phyloP scores from a whole-genome alignment of 768 basidiomycete species.

The Lactarius vividus region DNA sequence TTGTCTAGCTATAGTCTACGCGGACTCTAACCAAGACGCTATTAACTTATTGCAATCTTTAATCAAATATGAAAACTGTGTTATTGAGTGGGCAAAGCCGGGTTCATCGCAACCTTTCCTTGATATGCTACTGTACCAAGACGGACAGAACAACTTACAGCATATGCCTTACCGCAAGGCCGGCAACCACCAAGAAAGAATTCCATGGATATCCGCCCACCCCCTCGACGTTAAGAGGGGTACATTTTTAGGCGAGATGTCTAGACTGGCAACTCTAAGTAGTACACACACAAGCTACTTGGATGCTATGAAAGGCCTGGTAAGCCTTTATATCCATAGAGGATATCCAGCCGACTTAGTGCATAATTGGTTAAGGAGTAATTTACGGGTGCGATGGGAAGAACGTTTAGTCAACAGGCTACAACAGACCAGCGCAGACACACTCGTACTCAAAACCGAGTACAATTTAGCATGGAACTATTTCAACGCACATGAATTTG shows the following conservation, averaged over 20 bases:
- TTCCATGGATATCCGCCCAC: background rate
- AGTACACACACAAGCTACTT: background rate
- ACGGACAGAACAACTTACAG: background rate
- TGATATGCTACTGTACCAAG: background rate
- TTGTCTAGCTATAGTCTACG: constrained; percentile 27
- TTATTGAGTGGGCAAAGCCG: background rate
- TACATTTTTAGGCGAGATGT: background rate
- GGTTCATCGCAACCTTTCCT: background rate
- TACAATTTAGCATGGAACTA: too few relatives aligned
- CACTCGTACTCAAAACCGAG: too few relatives aligned
- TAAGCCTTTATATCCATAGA: too few relatives aligned
- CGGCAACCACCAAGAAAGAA: background rate
- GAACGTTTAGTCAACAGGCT: too few relatives aligned
- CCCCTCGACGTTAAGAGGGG: background rate
- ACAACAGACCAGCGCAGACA: too few relatives aligned
- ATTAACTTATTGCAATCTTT: too few relatives aligned
- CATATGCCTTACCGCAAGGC: background rate
- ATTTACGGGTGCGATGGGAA: too few relatives aligned
- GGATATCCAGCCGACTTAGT: background rate
- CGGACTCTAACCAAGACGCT: too few relatives aligned
- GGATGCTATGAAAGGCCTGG: background rate
- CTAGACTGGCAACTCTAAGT: background rate
- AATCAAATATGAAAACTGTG: background rate
- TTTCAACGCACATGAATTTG: too few relatives aligned
- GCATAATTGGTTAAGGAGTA: background rate